Evolutionary conservation across 1,139 yeast species (phyloP).

Genomic region (Suhomyces guaymorum): DNA sequence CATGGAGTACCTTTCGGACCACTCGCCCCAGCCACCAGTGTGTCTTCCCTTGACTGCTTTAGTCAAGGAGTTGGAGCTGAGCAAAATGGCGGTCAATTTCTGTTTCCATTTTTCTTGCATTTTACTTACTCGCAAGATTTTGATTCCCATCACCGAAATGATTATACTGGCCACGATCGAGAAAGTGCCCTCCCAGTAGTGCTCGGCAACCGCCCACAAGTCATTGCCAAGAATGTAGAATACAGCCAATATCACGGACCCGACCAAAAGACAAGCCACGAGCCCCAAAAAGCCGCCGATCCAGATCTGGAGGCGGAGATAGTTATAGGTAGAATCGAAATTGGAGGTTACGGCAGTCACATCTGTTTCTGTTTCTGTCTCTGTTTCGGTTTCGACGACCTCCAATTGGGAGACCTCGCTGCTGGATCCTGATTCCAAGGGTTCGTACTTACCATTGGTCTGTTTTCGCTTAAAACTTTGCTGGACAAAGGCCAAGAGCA

Average conservation of each 20-base stretch:
- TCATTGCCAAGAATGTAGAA: slow-evolving; percentile 43
- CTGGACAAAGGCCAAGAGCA: slow-evolving; percentile 43
- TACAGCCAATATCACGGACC: slow-evolving; percentile 36
- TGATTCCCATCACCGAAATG: slow-evolving; percentile 48
- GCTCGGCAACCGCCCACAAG: slow-evolving; percentile 47
- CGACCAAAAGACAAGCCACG: slow-evolving; percentile 38
- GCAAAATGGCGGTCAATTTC: slow-evolving; percentile 41
- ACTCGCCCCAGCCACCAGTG: slow-evolving; percentile 5
- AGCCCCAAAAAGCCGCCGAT: slow-evolving; percentile 44
- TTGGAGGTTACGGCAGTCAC: neutral
- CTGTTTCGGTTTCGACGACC: neutral
- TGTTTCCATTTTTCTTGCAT: slow-evolving; percentile 87
- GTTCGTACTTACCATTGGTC: neutral
- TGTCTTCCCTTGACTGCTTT: slow-evolving; percentile 5
- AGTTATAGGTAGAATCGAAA: slow-evolving; percentile 15
- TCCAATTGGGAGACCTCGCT: too few species aligned
- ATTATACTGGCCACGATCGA: slow-evolving; percentile 46
- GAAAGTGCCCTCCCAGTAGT: slow-evolving; percentile 50
- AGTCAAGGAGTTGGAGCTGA: slow-evolving; percentile 11
- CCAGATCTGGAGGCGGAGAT: slow-evolving; percentile 42
- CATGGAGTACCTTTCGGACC: slow-evolving; percentile 40
- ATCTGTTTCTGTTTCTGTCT: slow-evolving; percentile 1
- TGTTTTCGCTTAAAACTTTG: slow-evolving; percentile 28
- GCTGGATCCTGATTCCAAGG: neutral
- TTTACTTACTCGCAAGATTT: slow-evolving; percentile 49